phyloP scores from a whole-genome alignment of 148 eudicot species.

The Hydrangea macrophylla region DNA sequence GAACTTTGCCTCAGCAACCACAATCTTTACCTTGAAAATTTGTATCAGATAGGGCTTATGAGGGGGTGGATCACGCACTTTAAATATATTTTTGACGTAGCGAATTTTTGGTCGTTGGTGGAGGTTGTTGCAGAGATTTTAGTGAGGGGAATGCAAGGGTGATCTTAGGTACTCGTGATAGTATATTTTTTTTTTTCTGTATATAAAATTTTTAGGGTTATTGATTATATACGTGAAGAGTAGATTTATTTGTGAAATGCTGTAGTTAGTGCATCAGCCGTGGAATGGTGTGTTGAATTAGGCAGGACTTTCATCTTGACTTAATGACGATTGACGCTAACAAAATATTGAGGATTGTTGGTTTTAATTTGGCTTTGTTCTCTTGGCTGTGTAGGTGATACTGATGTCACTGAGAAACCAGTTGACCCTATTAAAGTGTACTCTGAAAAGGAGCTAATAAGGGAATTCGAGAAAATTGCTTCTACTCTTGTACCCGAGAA shows the following conservation, averaged over 20 bases:
- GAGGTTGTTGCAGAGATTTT: too few species aligned
- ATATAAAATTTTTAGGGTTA: too few species aligned
- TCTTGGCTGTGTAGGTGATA: constrained; percentile 57
- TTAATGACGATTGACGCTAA: background rate
- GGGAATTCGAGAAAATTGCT: constrained; percentile 91
- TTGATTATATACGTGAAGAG: too few species aligned
- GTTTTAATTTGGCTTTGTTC: background rate
- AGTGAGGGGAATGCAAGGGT: too few species aligned
- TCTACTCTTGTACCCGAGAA: constrained; percentile 86
- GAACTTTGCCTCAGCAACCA: too few species aligned
- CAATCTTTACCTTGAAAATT: too few species aligned
- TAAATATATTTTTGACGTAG: too few species aligned
- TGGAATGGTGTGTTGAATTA: background rate
- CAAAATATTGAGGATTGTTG: background rate
- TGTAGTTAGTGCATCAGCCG: background rate
- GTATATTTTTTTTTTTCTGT: too few species aligned
- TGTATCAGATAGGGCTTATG: too few species aligned
- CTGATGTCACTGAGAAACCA: constrained; percentile 79
- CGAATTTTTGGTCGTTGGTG: too few species aligned
- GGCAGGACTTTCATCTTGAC: background rate
- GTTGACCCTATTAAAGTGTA: constrained; percentile 83
- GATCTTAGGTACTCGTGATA: too few species aligned
- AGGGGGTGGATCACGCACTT: too few species aligned
- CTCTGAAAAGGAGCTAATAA: constrained; percentile 87
- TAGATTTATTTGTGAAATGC: background rate